A percentile compares a stretch with the other conserved stretches of the same genome.
phyloP scores from a whole-genome alignment of 2,329 filamentous ascomycete genomes.

The Sclerotinia trifoliorum region DNA sequence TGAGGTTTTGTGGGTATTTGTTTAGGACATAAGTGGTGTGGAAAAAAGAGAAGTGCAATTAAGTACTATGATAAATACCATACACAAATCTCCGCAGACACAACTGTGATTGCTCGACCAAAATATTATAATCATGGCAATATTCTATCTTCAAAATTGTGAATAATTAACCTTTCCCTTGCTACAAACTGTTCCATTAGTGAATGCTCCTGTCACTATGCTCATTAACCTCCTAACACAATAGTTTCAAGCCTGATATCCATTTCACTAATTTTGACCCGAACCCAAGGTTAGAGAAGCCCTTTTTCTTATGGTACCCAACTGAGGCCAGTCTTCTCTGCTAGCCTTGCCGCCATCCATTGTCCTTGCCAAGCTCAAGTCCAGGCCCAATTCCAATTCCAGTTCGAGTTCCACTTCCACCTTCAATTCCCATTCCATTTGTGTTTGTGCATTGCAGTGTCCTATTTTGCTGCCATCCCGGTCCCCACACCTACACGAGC shows the following conservation, averaged over 20 bases:
- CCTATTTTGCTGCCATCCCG: no score
- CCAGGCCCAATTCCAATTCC: no score
- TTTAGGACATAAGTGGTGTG: background rate
- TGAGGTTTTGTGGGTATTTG: background rate
- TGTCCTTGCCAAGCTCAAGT: no score
- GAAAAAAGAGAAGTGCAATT: background rate
- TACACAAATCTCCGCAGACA: background rate
- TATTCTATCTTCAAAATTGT: background rate
- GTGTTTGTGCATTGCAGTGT: no score
- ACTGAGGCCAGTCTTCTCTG: no score
- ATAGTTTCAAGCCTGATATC: background rate
- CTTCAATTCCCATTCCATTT: no score
- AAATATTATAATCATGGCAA: background rate
- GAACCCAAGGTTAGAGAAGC: background rate
- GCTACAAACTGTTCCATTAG: background rate
- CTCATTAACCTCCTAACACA: background rate
- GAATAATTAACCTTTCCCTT: slow-evolving; percentile 1
- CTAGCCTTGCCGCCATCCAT: no score
- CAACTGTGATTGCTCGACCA: background rate
- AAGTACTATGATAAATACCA: background rate
- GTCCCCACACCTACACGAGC: no score
- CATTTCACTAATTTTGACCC: background rate
- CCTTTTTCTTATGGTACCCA: background rate
- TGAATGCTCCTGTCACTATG: background rate
- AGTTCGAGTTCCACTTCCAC: no score